Conservation (phyloP, 306 rosid species). For the Canavalia gladiata region DNA sequence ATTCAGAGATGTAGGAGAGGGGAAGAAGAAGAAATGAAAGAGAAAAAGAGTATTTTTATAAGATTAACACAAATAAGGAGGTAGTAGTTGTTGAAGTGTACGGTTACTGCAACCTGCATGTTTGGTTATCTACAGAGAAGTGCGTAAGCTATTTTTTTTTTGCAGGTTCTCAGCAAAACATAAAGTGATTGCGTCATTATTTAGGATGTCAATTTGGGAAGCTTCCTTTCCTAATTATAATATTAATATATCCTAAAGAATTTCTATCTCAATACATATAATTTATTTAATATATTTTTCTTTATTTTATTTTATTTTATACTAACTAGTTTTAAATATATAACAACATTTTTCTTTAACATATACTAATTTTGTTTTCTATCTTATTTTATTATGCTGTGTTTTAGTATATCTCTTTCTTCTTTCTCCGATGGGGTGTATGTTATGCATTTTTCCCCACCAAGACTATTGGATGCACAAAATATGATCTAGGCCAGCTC, state of each 20-base stretch:
- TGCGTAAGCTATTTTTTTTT: conserved; percentile 34
- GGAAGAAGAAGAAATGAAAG: not conserved
- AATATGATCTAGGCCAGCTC: not conserved
- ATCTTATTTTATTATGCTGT: too few relatives aligned
- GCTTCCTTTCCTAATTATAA: too few relatives aligned
- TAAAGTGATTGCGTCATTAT: conserved; percentile 40
- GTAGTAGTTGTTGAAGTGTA: conserved; percentile 39
- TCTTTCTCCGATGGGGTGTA: too few relatives aligned
- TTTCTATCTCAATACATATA: too few relatives aligned
- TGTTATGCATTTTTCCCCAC: too few relatives aligned
- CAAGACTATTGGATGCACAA: not conserved
- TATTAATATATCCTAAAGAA: too few relatives aligned
- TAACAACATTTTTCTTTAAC: too few relatives aligned
- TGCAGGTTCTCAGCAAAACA: not conserved
- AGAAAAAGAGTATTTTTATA: not conserved
- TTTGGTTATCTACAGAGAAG: conserved; percentile 47
- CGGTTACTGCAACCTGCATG: conserved; percentile 47
- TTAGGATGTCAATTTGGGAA: not conserved
- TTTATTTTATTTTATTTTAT: too few relatives aligned
- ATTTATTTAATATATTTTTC: too few relatives aligned
- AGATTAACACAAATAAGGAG: not conserved
- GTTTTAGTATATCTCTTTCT: too few relatives aligned
- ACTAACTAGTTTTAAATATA: too few relatives aligned
- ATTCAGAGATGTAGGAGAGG: not conserved
- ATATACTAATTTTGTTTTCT: too few relatives aligned